phyloP scores from a whole-genome alignment of 768 basidiomycete species.

The Termitomyces sp. region DNA sequence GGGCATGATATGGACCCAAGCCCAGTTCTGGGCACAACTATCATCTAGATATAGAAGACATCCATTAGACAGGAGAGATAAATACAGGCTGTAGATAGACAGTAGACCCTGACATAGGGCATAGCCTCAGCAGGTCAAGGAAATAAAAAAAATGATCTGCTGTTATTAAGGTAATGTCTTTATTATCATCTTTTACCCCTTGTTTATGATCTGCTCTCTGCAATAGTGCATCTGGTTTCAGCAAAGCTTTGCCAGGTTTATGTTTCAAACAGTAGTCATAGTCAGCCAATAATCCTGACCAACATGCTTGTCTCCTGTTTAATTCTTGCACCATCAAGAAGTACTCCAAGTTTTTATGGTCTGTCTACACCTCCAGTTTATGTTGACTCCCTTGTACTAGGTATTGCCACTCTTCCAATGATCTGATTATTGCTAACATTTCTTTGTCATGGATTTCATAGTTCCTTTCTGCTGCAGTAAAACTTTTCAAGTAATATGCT shows the following conservation, averaged over 20 bases:
- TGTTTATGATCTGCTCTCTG: no score
- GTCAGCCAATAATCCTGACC: constrained; percentile 29
- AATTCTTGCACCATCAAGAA: constrained; percentile 33
- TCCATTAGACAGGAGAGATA: no score
- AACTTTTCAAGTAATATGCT: neutral
- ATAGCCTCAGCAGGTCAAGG: no score
- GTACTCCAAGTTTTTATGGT: constrained; percentile 39
- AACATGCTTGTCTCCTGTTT: constrained; percentile 35
- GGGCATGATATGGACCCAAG: no score
- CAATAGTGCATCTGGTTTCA: neutral
- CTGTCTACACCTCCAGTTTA: constrained; percentile 23
- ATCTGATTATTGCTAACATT: constrained; percentile 36
- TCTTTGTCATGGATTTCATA: constrained; percentile 48
- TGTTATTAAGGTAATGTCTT: no score
- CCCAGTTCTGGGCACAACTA: no score
- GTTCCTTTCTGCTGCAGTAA: no score
- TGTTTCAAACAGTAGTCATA: constrained; percentile 29
- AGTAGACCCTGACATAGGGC: no score
- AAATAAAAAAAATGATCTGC: no score
- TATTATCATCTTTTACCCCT: no score
- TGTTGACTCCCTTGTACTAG: constrained; percentile 3
- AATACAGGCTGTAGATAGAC: no score
- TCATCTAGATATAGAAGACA: no score
- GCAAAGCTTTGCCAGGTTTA: constrained; percentile 19
- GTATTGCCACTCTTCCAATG: constrained; percentile 22